Evolutionary conservation across 2,329 filamentous ascomycete genomes (phyloP).

Genomic region (Ceratocystis harringtonii): DNA sequence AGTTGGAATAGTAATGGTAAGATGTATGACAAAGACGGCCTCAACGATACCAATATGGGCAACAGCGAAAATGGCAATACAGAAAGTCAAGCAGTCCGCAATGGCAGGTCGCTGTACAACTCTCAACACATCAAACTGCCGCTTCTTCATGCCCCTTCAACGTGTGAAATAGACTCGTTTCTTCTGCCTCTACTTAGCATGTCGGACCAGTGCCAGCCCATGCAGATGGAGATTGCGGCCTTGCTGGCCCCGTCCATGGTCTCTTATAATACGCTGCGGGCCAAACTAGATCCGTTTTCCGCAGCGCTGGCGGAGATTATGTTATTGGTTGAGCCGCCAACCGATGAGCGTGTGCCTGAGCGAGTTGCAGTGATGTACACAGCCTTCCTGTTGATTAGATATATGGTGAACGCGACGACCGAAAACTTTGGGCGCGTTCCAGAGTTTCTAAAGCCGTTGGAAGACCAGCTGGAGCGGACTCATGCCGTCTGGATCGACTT

Average conservation of each 20-base stretch:
- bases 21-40: not conserved
- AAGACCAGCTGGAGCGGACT: constrained; percentile 47
- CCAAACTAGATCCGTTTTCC: constrained; percentile 40
- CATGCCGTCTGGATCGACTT: constrained; percentile 78
- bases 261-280: constrained; percentile 7
- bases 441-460: constrained; percentile 52
- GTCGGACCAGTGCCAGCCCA: constrained; percentile 5
- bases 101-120: not conserved
- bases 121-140: constrained; percentile 5
- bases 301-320: constrained; percentile 78
- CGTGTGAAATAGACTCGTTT: constrained; percentile 14
- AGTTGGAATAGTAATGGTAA: not conserved
- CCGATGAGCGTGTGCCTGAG: constrained; percentile 59
- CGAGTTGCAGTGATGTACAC: constrained; percentile 67
- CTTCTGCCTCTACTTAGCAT: constrained; percentile 11
- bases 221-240: constrained; percentile 14
- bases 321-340: constrained; percentile 52
- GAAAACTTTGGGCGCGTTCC: constrained; percentile 70
- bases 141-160: constrained; percentile 9
- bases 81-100: not conserved
- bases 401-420: constrained; percentile 64
- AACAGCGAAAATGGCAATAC: constrained; percentile 4
- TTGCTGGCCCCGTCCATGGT: constrained; percentile 5
- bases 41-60: not conserved
- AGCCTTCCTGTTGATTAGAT: constrained; percentile 79